Conservation (phyloP, 2,329 filamentous ascomycete genomes). For the Pseudogymnoascus sp. region DNA sequence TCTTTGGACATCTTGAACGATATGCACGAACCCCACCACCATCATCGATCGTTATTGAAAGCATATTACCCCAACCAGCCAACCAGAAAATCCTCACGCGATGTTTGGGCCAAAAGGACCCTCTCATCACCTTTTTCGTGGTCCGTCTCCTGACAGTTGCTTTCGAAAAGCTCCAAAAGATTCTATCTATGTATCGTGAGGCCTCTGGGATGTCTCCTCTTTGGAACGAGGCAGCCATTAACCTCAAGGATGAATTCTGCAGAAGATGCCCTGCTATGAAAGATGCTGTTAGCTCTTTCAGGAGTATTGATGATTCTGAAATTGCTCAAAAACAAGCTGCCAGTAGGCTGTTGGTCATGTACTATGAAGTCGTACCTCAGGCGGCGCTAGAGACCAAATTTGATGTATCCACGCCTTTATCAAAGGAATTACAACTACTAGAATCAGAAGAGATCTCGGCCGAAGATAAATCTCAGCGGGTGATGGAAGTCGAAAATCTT, state of each 20-base stretch:
- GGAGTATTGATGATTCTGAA: constrained; percentile 57
- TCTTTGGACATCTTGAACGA: constrained; percentile 57
- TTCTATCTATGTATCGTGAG: constrained; percentile 33
- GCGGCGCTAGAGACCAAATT: constrained; percentile 76
- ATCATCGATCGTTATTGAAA: constrained; percentile 70
- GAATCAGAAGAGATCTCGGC: constrained; percentile 37
- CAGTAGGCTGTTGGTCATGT: constrained; percentile 72
- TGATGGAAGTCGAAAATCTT: constrained; percentile 73
- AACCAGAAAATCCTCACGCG: constrained; percentile 70
- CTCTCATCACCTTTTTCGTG: constrained; percentile 76
- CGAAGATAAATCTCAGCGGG: constrained; percentile 45
- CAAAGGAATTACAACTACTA: constrained; percentile 55
- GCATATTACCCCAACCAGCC: constrained; percentile 73
- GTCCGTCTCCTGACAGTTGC: constrained; percentile 70
- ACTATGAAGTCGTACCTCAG: constrained; percentile 74
- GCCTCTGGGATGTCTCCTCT: constrained; percentile 33
- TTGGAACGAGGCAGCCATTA: constrained; percentile 62
- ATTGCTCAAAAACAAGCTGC: constrained; percentile 68
- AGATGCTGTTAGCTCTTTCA: constrained; percentile 67
- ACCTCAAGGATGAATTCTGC: constrained; percentile 65
- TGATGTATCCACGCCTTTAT: constrained; percentile 72
- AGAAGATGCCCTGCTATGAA: constrained; percentile 74
- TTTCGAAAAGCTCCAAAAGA: constrained; percentile 62
- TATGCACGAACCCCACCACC: constrained; percentile 67
- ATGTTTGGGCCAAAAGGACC: constrained; percentile 69